Evolutionary conservation across 2,329 filamentous ascomycete species (phyloP).

Genomic region (Ambrosiella cleistominuta): DNA sequence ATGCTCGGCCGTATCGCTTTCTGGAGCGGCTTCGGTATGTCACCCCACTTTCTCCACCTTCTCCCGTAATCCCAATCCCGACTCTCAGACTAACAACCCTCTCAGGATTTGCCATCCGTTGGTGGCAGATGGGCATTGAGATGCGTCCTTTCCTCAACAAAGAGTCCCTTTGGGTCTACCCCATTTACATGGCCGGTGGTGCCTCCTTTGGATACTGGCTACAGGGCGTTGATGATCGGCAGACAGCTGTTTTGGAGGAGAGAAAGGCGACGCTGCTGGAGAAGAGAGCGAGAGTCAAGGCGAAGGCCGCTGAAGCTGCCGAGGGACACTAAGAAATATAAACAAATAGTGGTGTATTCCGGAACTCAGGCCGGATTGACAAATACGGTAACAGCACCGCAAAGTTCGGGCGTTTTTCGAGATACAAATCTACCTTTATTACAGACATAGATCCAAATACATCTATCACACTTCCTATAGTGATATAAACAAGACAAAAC

Average conservation of each 20-base stretch:
- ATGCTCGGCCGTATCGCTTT: conserved; percentile 55
- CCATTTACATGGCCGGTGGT: conserved; percentile 68
- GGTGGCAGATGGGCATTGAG: conserved; percentile 96
- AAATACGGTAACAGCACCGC: too few species aligned
- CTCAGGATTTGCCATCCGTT: conserved; percentile 74
- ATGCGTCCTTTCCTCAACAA: conserved; percentile 88
- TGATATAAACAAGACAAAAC: too few species aligned
- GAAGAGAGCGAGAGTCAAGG: conserved; percentile 58
- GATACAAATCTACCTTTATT: too few species aligned
- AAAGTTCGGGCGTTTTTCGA: too few species aligned
- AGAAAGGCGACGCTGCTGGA: conserved; percentile 68
- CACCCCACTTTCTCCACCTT: background rate
- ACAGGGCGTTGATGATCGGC: conserved; percentile 70
- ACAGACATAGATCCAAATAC: too few species aligned
- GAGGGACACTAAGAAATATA: conserved; percentile 1
- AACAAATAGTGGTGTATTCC: background rate
- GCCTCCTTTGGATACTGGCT: conserved; percentile 96
- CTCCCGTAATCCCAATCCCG: background rate
- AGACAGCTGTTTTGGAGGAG: conserved; percentile 58
- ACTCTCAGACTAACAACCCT: conserved; percentile 1
- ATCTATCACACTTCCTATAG: too few species aligned
- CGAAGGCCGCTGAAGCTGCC: conserved; percentile 22
- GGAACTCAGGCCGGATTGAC: too few species aligned
- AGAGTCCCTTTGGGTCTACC: conserved; percentile 78
- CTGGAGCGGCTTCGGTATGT: conserved; percentile 82